phyloP scores from a whole-genome alignment of 192 early-diverging fungal species.

The Paraglomus occultum region DNA sequence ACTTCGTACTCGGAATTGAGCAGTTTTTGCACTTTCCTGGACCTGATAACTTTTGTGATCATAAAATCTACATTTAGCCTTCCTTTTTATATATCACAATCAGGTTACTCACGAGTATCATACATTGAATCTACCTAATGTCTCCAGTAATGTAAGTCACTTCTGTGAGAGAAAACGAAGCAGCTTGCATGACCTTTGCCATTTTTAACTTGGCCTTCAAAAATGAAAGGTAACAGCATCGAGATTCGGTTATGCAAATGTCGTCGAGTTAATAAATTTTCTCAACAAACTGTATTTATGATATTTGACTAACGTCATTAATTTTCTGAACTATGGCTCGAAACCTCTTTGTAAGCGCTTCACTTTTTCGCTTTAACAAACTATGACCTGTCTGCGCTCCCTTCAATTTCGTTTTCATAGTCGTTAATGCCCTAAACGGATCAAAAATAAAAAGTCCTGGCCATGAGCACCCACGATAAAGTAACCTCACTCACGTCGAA shows the following conservation, averaged over 20 bases:
- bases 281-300: too few species aligned
- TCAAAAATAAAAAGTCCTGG: neutral
- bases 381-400: slow-evolving; percentile 98
- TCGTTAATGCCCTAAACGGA: slow-evolving; percentile 81
- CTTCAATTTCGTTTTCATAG: slow-evolving; percentile 93
- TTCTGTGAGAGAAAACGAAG: slow-evolving; percentile 96
- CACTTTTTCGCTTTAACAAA: slow-evolving; percentile 95
- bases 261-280: neutral
- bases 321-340: slow-evolving; percentile 94
- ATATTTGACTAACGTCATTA: slow-evolving; percentile 71
- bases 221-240: neutral
- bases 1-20: slow-evolving; percentile 87
- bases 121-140: slow-evolving; percentile 62
- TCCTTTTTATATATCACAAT: too few species aligned
- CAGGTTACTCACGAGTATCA: neutral
- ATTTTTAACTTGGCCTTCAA: slow-evolving; percentile 94
- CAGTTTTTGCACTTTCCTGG: slow-evolving; percentile 89
- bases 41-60: slow-evolving; percentile 76
- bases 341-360: slow-evolving; percentile 95
- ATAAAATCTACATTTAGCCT: too few species aligned
- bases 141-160: slow-evolving; percentile 97
- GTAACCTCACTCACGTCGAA: too few species aligned
- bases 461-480: too few species aligned
- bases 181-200: slow-evolving; percentile 98
- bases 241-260: slow-evolving; percentile 6